Percentiles rank a stretch among this genome's conserved stretches.
phyloP scores from a whole-genome alignment of 1,284 basidiomycete genomes.

The Cutaneotrichosporon sp. region DNA sequence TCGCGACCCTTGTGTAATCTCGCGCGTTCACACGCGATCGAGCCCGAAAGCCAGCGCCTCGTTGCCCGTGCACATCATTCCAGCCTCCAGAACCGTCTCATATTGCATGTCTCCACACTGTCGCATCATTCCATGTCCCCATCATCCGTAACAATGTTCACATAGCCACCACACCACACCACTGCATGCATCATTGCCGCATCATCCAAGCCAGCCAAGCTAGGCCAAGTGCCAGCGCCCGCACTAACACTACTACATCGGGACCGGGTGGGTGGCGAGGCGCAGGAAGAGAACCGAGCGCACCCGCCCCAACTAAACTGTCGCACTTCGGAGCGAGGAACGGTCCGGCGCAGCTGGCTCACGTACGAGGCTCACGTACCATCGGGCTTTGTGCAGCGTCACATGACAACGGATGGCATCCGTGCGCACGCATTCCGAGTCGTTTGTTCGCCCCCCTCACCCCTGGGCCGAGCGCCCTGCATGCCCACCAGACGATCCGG shows the following conservation, averaged over 20 bases:
- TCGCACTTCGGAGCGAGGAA: background rate
- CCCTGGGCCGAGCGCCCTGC: background rate
- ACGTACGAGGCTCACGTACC: no score
- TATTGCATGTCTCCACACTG: slow-evolving; percentile 4
- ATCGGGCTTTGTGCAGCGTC: background rate
- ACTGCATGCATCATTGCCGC: slow-evolving; percentile 4
- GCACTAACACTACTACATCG: no score
- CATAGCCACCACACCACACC: slow-evolving; percentile 1
- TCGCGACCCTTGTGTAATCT: background rate
- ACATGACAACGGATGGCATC: background rate
- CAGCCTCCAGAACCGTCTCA: background rate
- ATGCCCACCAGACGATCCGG: background rate
- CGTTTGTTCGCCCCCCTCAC: background rate
- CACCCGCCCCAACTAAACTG: background rate
- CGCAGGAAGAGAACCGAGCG: no score
- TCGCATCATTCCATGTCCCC: background rate
- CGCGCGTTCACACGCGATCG: background rate
- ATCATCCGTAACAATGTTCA: slow-evolving; percentile 5
- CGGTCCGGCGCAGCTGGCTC: background rate
- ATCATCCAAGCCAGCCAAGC: background rate
- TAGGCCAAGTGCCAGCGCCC: no score
- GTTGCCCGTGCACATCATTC: slow-evolving; percentile 1
- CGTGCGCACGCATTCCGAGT: background rate
- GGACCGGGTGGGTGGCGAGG: background rate
- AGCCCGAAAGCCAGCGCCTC: slow-evolving; percentile 6